Evolutionary conservation across 176 grass and related monocot genomes (phyloP).

Genomic region (Aegilops tauschii): DNA sequence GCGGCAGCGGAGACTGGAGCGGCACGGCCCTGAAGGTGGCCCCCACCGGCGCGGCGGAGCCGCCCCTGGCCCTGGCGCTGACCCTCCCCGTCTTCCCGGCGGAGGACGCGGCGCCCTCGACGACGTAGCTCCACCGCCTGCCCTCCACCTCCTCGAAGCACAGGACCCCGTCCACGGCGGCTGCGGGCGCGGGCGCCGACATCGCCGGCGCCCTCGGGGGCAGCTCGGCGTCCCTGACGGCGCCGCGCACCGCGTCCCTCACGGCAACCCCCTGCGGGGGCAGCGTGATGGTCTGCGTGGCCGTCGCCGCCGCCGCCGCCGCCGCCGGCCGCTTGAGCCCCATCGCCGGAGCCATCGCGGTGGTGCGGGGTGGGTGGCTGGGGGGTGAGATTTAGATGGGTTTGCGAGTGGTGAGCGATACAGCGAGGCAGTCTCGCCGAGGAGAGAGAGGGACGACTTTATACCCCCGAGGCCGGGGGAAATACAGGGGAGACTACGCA

Average conservation of each 20-base stretch:
- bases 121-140: constrained; percentile 77
- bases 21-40: constrained; percentile 61
- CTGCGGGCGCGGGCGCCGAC: constrained; percentile 24
- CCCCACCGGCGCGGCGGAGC: constrained; percentile 8
- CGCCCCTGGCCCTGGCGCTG: constrained; percentile 23
- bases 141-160: constrained; percentile 94
- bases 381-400: constrained; percentile 36
- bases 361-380: constrained; percentile 15
- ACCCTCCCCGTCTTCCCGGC: constrained; percentile 18
- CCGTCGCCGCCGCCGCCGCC: constrained; percentile 59
- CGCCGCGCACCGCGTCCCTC: constrained; percentile 55
- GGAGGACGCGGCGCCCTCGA: constrained; percentile 45
- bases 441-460: not conserved
- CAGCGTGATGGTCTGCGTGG: constrained; percentile 49
- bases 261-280: constrained; percentile 42
- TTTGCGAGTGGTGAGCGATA: constrained; percentile 23
- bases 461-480: not conserved
- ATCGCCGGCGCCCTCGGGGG: constrained; percentile 32
- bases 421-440: constrained; percentile 25
- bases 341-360: constrained; percentile 71
- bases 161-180: constrained; percentile 41
- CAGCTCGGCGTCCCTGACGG: constrained; percentile 33
- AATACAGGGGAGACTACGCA: not conserved
- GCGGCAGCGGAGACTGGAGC: constrained; percentile 68
- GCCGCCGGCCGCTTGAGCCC: constrained; percentile 63